Conservation (phyloP, 2,329 filamentous ascomycete species). For the Ceratocystis destructans region DNA sequence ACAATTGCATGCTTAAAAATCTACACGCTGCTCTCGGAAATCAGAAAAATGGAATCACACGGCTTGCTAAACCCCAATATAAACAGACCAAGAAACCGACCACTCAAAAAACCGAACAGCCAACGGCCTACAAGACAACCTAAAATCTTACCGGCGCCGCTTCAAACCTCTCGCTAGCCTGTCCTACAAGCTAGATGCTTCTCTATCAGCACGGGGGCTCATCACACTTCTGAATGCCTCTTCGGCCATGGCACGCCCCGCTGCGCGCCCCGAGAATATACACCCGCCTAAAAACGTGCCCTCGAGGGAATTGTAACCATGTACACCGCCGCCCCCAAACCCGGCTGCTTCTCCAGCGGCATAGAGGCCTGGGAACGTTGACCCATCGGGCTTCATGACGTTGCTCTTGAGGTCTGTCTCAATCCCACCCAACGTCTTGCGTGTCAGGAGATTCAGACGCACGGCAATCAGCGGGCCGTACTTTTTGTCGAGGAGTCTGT, state of each 20-base stretch:
- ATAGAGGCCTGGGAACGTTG: constrained; percentile 40
- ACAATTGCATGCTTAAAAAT: no score
- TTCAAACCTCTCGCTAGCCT: neutral
- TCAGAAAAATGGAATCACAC: neutral
- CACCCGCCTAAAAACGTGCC: constrained; percentile 50
- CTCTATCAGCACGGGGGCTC: neutral
- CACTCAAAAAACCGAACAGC: no score
- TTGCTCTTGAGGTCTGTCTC: constrained; percentile 45
- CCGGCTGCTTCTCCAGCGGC: constrained; percentile 47
- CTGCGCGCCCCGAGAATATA: constrained; percentile 47
- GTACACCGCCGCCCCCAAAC: constrained; percentile 48
- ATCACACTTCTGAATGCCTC: constrained; percentile 24
- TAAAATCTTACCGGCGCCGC: neutral
- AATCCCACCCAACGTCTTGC: constrained; percentile 47
- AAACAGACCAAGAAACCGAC: no score
- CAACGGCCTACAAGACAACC: no score
- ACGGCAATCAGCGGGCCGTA: constrained; percentile 48
- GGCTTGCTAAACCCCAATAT: neutral
- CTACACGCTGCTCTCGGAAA: no score
- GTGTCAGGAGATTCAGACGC: constrained; percentile 45
- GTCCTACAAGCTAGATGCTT: constrained; percentile 1
- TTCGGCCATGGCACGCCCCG: constrained; percentile 40
- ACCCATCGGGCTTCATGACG: constrained; percentile 37
- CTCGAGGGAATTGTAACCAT: constrained; percentile 48
- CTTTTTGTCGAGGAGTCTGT: constrained; percentile 39